phyloP scores from a whole-genome alignment of 140 eudicot genomes.

The Flaveria floridana region DNA sequence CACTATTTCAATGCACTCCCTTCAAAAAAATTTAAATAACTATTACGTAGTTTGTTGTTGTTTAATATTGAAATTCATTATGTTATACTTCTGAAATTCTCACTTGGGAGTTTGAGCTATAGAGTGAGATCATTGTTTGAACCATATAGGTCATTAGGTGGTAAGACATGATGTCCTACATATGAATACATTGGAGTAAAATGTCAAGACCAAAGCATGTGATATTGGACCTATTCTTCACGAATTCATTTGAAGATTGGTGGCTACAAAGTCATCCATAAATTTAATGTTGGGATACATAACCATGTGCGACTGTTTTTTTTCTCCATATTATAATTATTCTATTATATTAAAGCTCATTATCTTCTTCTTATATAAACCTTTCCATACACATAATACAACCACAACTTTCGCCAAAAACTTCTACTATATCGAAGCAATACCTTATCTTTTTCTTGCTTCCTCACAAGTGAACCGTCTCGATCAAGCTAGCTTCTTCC shows the following conservation, averaged over 20 bases:
- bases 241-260: constrained; percentile 32
- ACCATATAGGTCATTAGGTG: background rate
- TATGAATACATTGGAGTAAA: background rate
- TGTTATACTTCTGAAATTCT: too few relatives aligned
- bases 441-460: background rate
- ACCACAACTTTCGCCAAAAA: background rate
- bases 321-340: background rate
- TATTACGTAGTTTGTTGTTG: too few relatives aligned
- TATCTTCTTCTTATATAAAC: background rate
- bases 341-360: background rate
- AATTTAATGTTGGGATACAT: background rate
- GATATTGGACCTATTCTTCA: background rate
- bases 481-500: background rate
- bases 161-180: background rate
- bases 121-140: too few relatives aligned
- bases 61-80: too few relatives aligned
- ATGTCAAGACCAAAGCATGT: background rate
- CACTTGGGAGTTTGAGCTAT: too few relatives aligned
- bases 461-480: background rate
- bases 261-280: background rate
- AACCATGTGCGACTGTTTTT: background rate
- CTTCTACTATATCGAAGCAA: background rate
- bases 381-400: background rate
- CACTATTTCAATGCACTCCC: too few relatives aligned
- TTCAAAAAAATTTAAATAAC: too few relatives aligned